Base-by-base conservation (phyloP, 2,329 filamentous ascomycete species). In the Hypomyces rosellus region DNA sequence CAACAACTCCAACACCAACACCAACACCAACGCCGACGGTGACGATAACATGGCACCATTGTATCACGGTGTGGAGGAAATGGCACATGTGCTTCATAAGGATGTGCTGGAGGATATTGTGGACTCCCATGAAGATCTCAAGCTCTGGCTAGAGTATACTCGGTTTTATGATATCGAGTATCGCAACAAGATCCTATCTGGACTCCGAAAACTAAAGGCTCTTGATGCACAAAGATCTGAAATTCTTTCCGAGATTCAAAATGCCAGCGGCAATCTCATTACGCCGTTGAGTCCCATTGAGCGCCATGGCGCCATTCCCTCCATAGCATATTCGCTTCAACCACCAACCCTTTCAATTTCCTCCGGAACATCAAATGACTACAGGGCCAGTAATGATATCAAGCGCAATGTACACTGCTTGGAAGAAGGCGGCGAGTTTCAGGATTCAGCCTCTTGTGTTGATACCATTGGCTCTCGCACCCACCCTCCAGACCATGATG, bases 111-210 rank as follows among this genome's bases (percentile, higher is more conserved):
- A 41, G 11, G 15, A 18, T 5, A 13, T 41, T 38, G 20, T 34
- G 13, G 22, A 20, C 4, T 3, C 42, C 9, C 41, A 51, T 16
- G 16, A 20, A 7, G 60, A 62, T 9, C 38, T 63, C 22, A 40
- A 34, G n/a, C 50, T 58, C 13, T 63, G 61, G 61, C 52, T 63
- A 13, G 45, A 59, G n/a, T 49, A 61, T 22, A 63, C 61, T 2
- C 45, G 60, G 15, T 63, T 50, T 48, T 61, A 59, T 43, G 55
- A 63, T 40, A 2, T 37, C 11, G 42, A 45, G 4, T 48, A 59
- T 34, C 57, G 61, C 15, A 49, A 43, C 4, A 53, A 48, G 9
- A 47, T 56, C 1, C 51, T 63, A 30, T 25, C 48, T 4, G 34
- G 45, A 3, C 38, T 59, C 36, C 49, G 54, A 30, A 53, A 55